Percentiles rank a stretch among this genome's conserved stretches.
phyloP scores from a whole-genome alignment of 495 filamentous ascomycete species.

The Jackrogersella minutella region DNA sequence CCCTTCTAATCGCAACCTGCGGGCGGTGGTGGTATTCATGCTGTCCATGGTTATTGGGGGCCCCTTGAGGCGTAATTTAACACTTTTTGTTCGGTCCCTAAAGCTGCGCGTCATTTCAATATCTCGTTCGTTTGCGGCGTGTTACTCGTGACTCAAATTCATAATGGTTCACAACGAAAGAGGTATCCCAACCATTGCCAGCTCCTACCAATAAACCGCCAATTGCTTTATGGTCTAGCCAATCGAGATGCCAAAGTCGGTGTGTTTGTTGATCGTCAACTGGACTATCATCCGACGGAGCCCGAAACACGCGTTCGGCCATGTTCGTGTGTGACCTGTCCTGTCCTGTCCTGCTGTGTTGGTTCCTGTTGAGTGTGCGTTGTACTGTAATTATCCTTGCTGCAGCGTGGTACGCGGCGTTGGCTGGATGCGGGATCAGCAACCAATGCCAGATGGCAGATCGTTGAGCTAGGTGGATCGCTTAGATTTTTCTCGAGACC shows the following conservation, averaged over 20 bases:
- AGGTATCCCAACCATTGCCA: slow-evolving; percentile 3
- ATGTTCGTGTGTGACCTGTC: slow-evolving; percentile 27
- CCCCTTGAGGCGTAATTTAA: slow-evolving; percentile 33
- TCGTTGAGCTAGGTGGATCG: slow-evolving; percentile 26
- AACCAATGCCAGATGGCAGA: slow-evolving; percentile 41
- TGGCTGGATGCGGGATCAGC: slow-evolving; percentile 40
- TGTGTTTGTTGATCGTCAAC: slow-evolving; percentile 28
- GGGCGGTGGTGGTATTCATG: neutral
- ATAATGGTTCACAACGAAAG: neutral
- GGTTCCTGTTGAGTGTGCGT: slow-evolving; percentile 33
- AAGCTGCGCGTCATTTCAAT: slow-evolving; percentile 8
- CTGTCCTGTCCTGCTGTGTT: slow-evolving; percentile 25
- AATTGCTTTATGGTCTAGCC: neutral
- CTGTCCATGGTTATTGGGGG: neutral
- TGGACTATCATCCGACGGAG: slow-evolving; percentile 16
- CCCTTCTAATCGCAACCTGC: slow-evolving; percentile 7
- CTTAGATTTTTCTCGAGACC: slow-evolving; percentile 6
- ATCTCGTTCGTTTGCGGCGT: slow-evolving; percentile 5
- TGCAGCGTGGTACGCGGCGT: slow-evolving; percentile 36
- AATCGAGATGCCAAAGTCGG: slow-evolving; percentile 25
- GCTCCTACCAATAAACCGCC: neutral
- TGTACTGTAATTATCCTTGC: slow-evolving; percentile 28
- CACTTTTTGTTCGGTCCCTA: slow-evolving; percentile 6
- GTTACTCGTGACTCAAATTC: neutral
- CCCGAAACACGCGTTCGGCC: slow-evolving; percentile 21